Conservation (phyloP, 306 rosid genomes). For the Lupinus albus region DNA sequence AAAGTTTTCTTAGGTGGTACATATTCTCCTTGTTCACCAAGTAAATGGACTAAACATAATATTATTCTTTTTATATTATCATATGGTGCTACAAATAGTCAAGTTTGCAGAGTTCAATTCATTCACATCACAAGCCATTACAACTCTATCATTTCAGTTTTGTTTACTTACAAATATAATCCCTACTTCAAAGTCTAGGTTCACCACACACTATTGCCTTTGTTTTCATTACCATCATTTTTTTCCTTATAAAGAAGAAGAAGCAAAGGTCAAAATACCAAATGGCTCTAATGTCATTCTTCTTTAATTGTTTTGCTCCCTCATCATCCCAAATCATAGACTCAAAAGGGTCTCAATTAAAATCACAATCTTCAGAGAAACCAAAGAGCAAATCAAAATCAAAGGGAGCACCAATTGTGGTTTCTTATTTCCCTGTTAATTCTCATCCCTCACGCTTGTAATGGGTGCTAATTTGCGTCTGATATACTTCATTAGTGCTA, state of each 20-base stretch:
- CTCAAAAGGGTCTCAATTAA: conserved; percentile 7
- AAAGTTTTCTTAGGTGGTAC: too few relatives aligned
- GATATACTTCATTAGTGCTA: neutral
- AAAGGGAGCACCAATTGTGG: conserved; percentile 32
- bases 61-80: too few relatives aligned
- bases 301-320: conserved; percentile 32
- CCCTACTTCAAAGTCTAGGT: neutral
- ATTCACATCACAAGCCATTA: neutral
- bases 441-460: conserved; percentile 33
- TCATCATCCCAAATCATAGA: conserved; percentile 26
- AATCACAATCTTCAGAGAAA: conserved; percentile 29
- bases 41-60: too few relatives aligned
- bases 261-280: neutral
- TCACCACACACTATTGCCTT: neutral
- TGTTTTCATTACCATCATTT: neutral
- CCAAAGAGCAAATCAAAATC: conserved; percentile 31
- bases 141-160: neutral
- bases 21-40: too few relatives aligned
- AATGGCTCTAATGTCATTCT: conserved; percentile 21
- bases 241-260: neutral
- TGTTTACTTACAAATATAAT: neutral
- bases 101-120: neutral
- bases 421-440: conserved; percentile 36
- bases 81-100: neutral
- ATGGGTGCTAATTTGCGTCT: neutral